phyloP scores from a whole-genome alignment of 306 rosid species.

The Potentilla sterilis region DNA sequence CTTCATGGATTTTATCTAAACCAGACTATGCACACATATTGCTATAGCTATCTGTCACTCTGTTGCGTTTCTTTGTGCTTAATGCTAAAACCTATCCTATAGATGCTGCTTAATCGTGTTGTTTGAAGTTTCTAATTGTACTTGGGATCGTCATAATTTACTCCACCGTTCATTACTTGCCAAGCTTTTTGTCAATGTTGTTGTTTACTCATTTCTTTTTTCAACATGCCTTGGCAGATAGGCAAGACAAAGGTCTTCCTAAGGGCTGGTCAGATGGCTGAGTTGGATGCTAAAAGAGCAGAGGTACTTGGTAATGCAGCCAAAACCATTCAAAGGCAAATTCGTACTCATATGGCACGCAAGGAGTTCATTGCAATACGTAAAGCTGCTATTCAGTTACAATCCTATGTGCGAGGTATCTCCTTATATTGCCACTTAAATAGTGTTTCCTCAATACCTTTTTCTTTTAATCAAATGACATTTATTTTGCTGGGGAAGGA shows the following conservation, averaged over 20 bases:
- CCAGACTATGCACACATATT: not conserved
- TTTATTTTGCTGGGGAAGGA: not conserved
- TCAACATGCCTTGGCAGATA: conserved; percentile 71
- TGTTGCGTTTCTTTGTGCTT: not conserved
- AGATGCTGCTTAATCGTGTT: not conserved
- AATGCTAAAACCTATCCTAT: not conserved
- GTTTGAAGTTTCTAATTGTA: not conserved
- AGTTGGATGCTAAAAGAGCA: conserved; percentile 94
- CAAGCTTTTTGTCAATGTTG: conserved; percentile 13
- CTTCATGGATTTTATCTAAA: not conserved
- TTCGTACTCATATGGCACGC: conserved; percentile 87
- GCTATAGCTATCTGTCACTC: not conserved
- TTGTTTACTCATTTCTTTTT: conserved; percentile 20
- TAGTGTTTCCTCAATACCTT: conserved; percentile 16
- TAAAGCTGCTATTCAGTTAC: conserved; percentile 79
- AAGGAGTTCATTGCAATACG: conserved; percentile 77
- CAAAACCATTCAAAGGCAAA: conserved; percentile 88
- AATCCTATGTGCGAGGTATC: conserved; percentile 87
- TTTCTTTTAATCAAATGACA: not conserved
- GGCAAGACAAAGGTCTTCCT: conserved; percentile 92
- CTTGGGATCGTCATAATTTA: not conserved
- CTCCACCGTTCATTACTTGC: not conserved
- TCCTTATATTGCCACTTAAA: conserved; percentile 24
- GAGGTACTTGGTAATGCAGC: conserved; percentile 98
- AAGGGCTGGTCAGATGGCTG: conserved; percentile 99